phyloP scores from a whole-genome alignment of 148 eudicot species.

The Amaranthus palmeri region DNA sequence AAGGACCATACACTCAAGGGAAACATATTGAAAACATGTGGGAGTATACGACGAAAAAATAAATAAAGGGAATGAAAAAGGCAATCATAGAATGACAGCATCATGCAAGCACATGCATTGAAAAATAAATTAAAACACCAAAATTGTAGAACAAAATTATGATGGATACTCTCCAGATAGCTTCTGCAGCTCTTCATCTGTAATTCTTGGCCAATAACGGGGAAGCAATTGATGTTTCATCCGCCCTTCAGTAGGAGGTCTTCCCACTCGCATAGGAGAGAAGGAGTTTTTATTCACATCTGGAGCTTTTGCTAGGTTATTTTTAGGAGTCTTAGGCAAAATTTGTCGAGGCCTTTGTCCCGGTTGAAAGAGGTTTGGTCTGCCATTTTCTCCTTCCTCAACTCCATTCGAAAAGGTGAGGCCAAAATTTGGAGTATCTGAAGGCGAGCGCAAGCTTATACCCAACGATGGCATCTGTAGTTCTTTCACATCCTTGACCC shows the following conservation, averaged over 20 bases:
- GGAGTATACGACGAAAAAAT: neutral
- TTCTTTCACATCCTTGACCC: constrained; percentile 41
- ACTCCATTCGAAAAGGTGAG: constrained; percentile 30
- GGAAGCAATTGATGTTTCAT: constrained; percentile 82
- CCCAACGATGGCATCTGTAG: constrained; percentile 40
- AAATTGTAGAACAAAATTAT: constrained; percentile 2
- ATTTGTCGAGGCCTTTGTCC: constrained; percentile 60
- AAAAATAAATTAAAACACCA: neutral
- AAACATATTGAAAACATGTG: constrained; percentile 1
- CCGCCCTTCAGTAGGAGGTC: constrained; percentile 91
- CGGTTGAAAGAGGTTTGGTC: constrained; percentile 38
- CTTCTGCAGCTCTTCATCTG: constrained; percentile 89
- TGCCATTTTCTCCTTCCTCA: constrained; percentile 53
- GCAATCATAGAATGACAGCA: neutral
- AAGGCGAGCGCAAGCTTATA: constrained; percentile 40
- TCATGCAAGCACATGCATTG: constrained; percentile 1
- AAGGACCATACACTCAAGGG: neutral
- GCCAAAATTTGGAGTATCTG: constrained; percentile 35
- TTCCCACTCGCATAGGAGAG: constrained; percentile 58
- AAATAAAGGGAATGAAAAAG: neutral
- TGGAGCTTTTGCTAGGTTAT: constrained; percentile 27
- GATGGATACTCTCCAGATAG: constrained; percentile 96
- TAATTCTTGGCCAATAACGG: constrained; percentile 94
- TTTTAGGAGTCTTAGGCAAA: constrained; percentile 62
- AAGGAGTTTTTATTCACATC: constrained; percentile 45